Evolutionary conservation across 2,329 filamentous ascomycete species (phyloP).

Genomic region (Trichothecium sympodiale): DNA sequence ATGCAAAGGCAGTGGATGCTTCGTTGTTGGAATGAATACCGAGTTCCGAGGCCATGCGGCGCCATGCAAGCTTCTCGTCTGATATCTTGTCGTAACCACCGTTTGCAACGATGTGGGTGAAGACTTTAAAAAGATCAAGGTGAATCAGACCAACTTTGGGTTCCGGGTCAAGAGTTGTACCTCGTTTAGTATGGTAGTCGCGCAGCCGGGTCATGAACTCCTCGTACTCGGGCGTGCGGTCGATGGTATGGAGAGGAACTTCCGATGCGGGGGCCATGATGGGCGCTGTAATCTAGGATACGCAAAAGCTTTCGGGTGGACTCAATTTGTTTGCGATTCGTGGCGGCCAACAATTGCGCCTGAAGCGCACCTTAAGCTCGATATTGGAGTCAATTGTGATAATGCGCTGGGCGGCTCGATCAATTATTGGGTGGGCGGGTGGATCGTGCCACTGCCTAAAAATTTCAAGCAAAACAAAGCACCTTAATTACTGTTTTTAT

Average conservation of each 20-base stretch:
- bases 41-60: constrained; percentile 66
- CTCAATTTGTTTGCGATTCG: too few relatives aligned
- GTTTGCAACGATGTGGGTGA: constrained; percentile 62
- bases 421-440: too few relatives aligned
- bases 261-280: constrained; percentile 24
- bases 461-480: too few relatives aligned
- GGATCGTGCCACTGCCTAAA: too few relatives aligned
- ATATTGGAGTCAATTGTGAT: too few relatives aligned
- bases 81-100: constrained; percentile 82
- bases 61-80: constrained; percentile 77
- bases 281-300: not conserved
- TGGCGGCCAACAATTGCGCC: too few relatives aligned
- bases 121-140: constrained; percentile 69
- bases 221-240: constrained; percentile 59
- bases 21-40: constrained; percentile 65
- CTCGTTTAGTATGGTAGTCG: constrained; percentile 67
- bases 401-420: too few relatives aligned
- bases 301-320: too few relatives aligned
- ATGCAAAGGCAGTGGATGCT: constrained; percentile 71
- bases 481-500: too few relatives aligned
- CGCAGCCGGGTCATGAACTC: constrained; percentile 66
- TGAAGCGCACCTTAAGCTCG: too few relatives aligned
- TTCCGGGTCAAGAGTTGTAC: constrained; percentile 67
- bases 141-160: constrained; percentile 70
- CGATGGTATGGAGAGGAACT: constrained; percentile 33